A percentile compares a stretch with the other conserved stretches of the same genome.
These are phyloP conservation scores for Entomortierella parvispora DNA, from an alignment of 192 early-diverging fungal genomes.

Conservation along the genomic window DNA sequence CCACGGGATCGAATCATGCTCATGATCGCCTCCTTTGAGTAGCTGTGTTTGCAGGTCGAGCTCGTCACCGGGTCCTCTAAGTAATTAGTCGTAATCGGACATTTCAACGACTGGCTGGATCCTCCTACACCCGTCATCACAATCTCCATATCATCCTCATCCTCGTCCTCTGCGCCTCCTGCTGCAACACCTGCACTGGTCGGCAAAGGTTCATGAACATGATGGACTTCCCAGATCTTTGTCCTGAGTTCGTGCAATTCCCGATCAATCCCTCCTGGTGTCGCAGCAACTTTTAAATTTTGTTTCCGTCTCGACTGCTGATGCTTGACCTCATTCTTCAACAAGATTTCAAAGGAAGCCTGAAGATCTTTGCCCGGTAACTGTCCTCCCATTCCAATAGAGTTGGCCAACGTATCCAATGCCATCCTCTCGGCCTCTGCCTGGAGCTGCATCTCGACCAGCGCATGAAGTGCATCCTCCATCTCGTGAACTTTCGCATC, in stretches of 20 bases:
- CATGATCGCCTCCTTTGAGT: slow-evolving; percentile 56
- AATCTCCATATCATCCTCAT: slow-evolving; percentile 43
- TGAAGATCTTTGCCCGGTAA: slow-evolving; percentile 16
- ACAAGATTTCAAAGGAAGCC: slow-evolving; percentile 9
- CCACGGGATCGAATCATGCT: slow-evolving; percentile 12
- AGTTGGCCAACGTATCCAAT: slow-evolving; percentile 11
- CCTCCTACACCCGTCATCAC: slow-evolving; percentile 19
- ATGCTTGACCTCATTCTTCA: slow-evolving; percentile 26
- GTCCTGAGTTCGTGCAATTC: slow-evolving; percentile 29
- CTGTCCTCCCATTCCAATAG: slow-evolving; percentile 4
- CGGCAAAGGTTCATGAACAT: slow-evolving; percentile 19
- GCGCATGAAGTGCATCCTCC: slow-evolving; percentile 24
- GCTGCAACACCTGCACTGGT: background rate
- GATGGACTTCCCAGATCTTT: slow-evolving; percentile 47
- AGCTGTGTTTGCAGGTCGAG: slow-evolving; percentile 63
- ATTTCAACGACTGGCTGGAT: slow-evolving; percentile 39
- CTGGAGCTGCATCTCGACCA: slow-evolving; percentile 20
- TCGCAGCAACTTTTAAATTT: background rate
- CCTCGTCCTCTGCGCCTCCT: slow-evolving; percentile 24
- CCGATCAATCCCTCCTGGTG: slow-evolving; percentile 20
- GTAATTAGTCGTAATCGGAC: slow-evolving; percentile 62
- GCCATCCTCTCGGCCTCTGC: slow-evolving; percentile 27
- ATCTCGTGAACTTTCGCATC: slow-evolving; percentile 32
- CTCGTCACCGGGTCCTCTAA: slow-evolving; percentile 65
- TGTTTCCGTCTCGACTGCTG: slow-evolving; percentile 29